A percentile compares a stretch with the other conserved stretches of the same genome.
These are phyloP conservation scores for Exophiala aquamarina DNA, from an alignment of 2,329 filamentous ascomycete species.

Conservation along the genomic window DNA sequence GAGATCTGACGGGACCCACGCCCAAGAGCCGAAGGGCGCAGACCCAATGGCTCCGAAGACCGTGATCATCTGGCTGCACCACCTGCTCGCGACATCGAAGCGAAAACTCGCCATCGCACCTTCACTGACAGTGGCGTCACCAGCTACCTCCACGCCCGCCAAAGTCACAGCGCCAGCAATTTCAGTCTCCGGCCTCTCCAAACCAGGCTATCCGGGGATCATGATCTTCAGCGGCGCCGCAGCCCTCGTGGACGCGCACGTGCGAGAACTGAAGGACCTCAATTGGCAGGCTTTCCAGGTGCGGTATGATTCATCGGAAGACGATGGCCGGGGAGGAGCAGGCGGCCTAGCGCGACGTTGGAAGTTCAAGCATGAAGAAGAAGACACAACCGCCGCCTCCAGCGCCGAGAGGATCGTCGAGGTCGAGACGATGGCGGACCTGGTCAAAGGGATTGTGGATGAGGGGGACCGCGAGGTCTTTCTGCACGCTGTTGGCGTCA, in stretches of 20 bases:
- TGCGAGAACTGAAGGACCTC: slow-evolving; percentile 19
- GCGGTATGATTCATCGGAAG: slow-evolving; percentile 19
- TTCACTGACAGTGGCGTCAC: neutral
- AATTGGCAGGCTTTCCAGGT: slow-evolving; percentile 27
- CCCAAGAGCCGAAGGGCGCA: no score
- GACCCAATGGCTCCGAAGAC: slow-evolving; percentile 17
- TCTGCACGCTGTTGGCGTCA: slow-evolving; percentile 19
- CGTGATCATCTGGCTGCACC: slow-evolving; percentile 27
- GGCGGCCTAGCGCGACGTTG: slow-evolving; percentile 1
- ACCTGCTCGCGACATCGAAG: slow-evolving; percentile 25
- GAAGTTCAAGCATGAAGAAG: slow-evolving; percentile 13
- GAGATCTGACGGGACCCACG: no score
- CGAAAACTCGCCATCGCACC: slow-evolving; percentile 21
- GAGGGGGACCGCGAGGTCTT: slow-evolving; percentile 16
- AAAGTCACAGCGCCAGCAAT: neutral
- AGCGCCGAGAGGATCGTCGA: slow-evolving; percentile 18
- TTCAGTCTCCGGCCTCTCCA: slow-evolving; percentile 21
- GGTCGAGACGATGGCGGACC: slow-evolving; percentile 25
- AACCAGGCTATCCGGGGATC: slow-evolving; percentile 26
- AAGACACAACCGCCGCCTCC: neutral
- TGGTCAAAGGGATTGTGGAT: slow-evolving; percentile 15
- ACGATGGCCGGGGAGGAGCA: neutral
- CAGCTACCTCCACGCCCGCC: slow-evolving; percentile 1
- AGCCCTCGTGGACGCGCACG: slow-evolving; percentile 21
- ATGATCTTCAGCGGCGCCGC: slow-evolving; percentile 22